phyloP scores from a whole-genome alignment of 1,139 yeast species.

The Candida sp. region DNA sequence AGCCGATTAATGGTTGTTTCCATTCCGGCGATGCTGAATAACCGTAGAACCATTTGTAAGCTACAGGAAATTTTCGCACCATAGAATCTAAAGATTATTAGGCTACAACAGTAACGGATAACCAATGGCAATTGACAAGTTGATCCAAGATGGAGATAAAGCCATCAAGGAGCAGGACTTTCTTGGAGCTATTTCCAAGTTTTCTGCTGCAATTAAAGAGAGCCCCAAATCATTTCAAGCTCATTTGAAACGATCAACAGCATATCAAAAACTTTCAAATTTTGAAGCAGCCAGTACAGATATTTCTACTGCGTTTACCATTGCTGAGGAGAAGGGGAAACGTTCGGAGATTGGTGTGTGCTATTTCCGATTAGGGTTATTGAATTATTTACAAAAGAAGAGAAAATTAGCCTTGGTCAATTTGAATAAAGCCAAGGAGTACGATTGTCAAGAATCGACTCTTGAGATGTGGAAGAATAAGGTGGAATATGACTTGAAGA shows the following conservation, averaged over 20 bases:
- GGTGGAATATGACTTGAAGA: conserved; percentile 33
- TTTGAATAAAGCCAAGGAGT: conserved; percentile 47
- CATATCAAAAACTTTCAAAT: conserved; percentile 51
- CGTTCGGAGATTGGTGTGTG: conserved; percentile 54
- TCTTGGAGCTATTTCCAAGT: conserved; percentile 32
- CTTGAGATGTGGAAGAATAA: conserved; percentile 51
- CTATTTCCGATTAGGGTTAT: conserved; percentile 57
- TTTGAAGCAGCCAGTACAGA: conserved; percentile 49
- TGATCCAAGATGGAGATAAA: conserved; percentile 34
- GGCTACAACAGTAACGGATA: no score
- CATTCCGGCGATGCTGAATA: background rate
- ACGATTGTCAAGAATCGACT: conserved; percentile 45
- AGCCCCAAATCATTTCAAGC: conserved; percentile 51
- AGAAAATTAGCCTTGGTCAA: conserved; percentile 45
- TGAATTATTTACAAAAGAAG: conserved; percentile 45
- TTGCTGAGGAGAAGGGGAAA: conserved; percentile 52
- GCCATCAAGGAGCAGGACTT: conserved; percentile 27
- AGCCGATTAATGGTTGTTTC: no score
- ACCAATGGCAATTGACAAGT: conserved; percentile 38
- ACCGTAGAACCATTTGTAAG: background rate
- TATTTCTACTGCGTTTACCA: conserved; percentile 50
- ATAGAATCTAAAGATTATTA: no score
- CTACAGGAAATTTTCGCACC: background rate
- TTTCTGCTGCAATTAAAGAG: conserved; percentile 29
- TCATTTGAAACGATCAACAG: conserved; percentile 51